Conservation (phyloP, 2,329 filamentous ascomycete genomes). For the Paraconiothyrium brasiliense region DNA sequence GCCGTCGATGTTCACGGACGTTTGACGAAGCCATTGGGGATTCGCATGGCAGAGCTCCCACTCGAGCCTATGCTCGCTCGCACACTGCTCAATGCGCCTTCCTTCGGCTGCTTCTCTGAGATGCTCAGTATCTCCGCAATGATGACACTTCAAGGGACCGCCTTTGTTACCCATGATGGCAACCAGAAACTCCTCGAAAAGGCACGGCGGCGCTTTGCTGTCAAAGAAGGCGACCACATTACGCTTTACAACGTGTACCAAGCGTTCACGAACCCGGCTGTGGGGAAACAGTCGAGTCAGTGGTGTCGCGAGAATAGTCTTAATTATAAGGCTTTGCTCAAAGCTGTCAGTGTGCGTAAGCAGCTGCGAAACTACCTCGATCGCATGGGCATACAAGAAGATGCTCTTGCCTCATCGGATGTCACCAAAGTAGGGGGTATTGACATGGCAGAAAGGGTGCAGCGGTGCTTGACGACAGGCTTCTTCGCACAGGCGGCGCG, state of each 20-base stretch:
- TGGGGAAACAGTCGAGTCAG: conserved; percentile 80
- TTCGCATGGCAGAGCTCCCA: conserved; percentile 90
- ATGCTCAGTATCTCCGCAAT: conserved; percentile 93
- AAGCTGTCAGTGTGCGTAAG: conserved; percentile 84
- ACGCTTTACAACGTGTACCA: conserved; percentile 95
- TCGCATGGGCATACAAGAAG: conserved; percentile 75
- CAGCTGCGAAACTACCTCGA: conserved; percentile 90
- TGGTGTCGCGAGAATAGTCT: conserved; percentile 90
- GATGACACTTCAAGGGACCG: conserved; percentile 82
- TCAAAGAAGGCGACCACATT: conserved; percentile 91
- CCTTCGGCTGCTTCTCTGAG: conserved; percentile 82
- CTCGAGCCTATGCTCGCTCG: conserved; percentile 97
- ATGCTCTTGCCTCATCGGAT: conserved; percentile 56
- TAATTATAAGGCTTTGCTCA: conserved; percentile 84
- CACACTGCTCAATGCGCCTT: conserved; percentile 77
- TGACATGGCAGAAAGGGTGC: conserved; percentile 75
- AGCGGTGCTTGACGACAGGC: conserved; percentile 84
- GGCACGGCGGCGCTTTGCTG: conserved; percentile 82
- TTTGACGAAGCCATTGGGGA: conserved; percentile 86
- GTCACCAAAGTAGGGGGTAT: conserved; percentile 52
- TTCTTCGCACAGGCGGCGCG: conserved; percentile 93
- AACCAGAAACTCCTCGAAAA: conserved; percentile 79
- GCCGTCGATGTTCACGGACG: conserved; percentile 90
- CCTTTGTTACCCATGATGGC: conserved; percentile 84
- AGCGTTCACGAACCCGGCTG: conserved; percentile 75